Percentiles rank a stretch among this genome's conserved stretches.
Conservation (phyloP, 78 protist genomes). For the slime mould (Dictyostelium discoideum) region dicty_2.7 NC_007089.4:2167001-2167500, state of each 20-base stretch:
- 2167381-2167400: neutral
- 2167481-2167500: neutral
- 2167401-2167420: slow-evolving; percentile 30
- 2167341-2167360: neutral
- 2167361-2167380: slow-evolving; percentile 5
- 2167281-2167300: neutral
- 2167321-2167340: neutral
- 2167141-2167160: neutral
- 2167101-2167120: neutral
- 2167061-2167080: slow-evolving; percentile 14
- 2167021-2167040: neutral
- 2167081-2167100: neutral
- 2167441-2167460: slow-evolving; percentile 76
- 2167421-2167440: slow-evolving; percentile 61
- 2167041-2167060: neutral
- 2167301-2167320: neutral
- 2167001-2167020: neutral
- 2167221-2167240: neutral
- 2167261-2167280: neutral
- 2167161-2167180: neutral
- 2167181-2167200: neutral
- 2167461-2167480: slow-evolving; percentile 22
- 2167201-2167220: neutral
- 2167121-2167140: neutral
- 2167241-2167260: neutral